Evolutionary conservation across 495 filamentous ascomycete genomes (phyloP), one percentile per base, ranked within the genome.

Genomic region (Aspergillus panamensis): DNA sequence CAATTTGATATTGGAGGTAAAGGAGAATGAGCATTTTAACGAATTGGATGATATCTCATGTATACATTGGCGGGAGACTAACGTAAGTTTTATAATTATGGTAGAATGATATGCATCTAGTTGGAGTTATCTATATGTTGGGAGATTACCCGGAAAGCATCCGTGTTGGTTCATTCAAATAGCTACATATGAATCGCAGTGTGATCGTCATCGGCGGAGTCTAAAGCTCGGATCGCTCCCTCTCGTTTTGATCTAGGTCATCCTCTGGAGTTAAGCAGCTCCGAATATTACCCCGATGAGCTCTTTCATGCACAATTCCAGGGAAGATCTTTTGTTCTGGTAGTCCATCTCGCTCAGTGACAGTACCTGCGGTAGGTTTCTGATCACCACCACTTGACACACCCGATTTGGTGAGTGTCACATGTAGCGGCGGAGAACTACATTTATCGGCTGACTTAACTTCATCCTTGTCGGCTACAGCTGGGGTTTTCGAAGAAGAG

Each of bases 281-380:
- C 12, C 61, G 64, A 37, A 70, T 53, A 67, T 80, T 87, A 45
- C 74, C 71, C 49, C 74, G 73, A 49, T 81, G 73, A 37, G 77
- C 78, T 53, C 77, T 78, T 51, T 85, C 79, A 63, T 85, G 82
- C 20, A 90, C 79, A 48, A 89, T 78, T 3, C 88, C 87, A 0
- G 88, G 88, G 68, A 89, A 88, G 43, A 89, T 87, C 58, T 82
- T 80, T 35, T 87, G 86, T 65, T 89, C 84, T 20, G 79, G 79
- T 0, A 79, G 74, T 12, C 73, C 79, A 25, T 84, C 73, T 59
- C 86, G 64, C 10, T 69, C 51, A 53, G 72, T 60, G 48, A 64
- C 62, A 67, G 66, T 53, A 62, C 52, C 53, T 49, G 60, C 71
- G 60, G 62, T 51, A 59, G 66, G 54, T 48, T 49, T 48, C 48